Evolutionary conservation across 805 yeast genomes (phyloP).

Genomic region (Teunomyces lycoperdinae): DNA sequence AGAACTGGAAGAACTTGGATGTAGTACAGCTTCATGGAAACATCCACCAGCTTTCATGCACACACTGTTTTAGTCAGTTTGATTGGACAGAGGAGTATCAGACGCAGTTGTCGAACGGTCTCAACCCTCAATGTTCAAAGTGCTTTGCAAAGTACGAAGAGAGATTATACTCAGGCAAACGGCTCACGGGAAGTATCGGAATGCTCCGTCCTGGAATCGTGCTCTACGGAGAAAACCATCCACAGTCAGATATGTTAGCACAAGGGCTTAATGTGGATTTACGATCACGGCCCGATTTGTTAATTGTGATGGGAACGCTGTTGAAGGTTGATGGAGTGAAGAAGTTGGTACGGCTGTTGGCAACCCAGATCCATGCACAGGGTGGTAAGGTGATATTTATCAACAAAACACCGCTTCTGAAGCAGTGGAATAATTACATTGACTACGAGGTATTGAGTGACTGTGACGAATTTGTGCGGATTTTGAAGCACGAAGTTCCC

Average conservation of each 20-base stretch:
- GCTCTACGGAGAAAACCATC: slow-evolving; percentile 92
- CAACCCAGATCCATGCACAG: slow-evolving; percentile 68
- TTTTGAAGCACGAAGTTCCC: slow-evolving; percentile 53
- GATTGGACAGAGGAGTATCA: slow-evolving; percentile 61
- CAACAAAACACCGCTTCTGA: slow-evolving; percentile 63
- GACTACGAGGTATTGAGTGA: slow-evolving; percentile 80
- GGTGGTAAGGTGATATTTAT: slow-evolving; percentile 78
- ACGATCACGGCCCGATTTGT: slow-evolving; percentile 64
- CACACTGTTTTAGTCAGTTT: slow-evolving; percentile 56
- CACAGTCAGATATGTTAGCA: slow-evolving; percentile 76
- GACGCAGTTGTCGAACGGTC: slow-evolving; percentile 53
- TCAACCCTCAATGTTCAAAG: slow-evolving; percentile 70
- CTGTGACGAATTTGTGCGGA: slow-evolving; percentile 77
- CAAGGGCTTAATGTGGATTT: slow-evolving; percentile 66
- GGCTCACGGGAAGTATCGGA: slow-evolving; percentile 71
- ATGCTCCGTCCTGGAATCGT: slow-evolving; percentile 84
- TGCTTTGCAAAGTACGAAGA: slow-evolving; percentile 59
- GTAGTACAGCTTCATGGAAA: slow-evolving; percentile 93
- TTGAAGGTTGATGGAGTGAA: slow-evolving; percentile 88
- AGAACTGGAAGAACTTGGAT: slow-evolving; percentile 61
- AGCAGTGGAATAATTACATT: slow-evolving; percentile 65
- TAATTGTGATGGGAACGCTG: slow-evolving; percentile 91
- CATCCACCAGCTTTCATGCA: slow-evolving; percentile 72
- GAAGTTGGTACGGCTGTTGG: slow-evolving; percentile 64
- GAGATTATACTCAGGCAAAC: slow-evolving; percentile 65